Base-by-base conservation (phyloP, 164 flowering plant genomes). In the Kingdonia uniflora region DNA sequence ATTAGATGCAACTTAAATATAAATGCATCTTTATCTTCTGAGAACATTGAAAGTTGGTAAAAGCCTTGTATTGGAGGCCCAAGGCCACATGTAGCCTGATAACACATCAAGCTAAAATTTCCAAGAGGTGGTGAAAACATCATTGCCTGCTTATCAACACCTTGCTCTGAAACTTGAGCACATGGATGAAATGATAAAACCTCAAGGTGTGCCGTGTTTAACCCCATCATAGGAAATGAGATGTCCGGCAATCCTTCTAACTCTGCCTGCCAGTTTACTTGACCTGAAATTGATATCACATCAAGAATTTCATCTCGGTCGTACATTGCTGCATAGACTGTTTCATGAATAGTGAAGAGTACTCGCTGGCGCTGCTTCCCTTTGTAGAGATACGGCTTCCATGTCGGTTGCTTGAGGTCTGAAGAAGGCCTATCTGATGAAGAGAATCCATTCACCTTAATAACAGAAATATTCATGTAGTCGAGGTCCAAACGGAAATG, bases 41-140 rank as follows among this genome's bases (percentile, higher is more conserved):
- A 94, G 35, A 94, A 96, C 99, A 94, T 94, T 23, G 99, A 92
- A 20, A 92, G 97, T 74, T 80, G n/a, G n/a, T n/a, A n/a, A n/a
- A n/a, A n/a, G n/a, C n/a, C n/a, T n/a, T n/a, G n/a, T n/a, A n/a
- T n/a, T n/a, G n/a, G n/a, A n/a, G n/a, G n/a, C n/a, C n/a, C n/a
- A n/a, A n/a, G n/a, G n/a, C n/a, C n/a, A n/a, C n/a, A n/a, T n/a
- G n/a, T n/a, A n/a, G n/a, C n/a, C n/a, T n/a, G n/a, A n/a, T n/a
- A n/a, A n/a, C n/a, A n/a, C n/a, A n/a, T n/a, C n/a, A n/a, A n/a
- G n/a, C n/a, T n/a, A n/a, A n/a, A n/a, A n/a, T n/a, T n/a, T n/a
- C n/a, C n/a, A n/a, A n/a, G n/a, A n/a, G n/a, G n/a, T n/a, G n/a
- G n/a, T n/a, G n/a, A n/a, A n/a, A n/a, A n/a, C n/a, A n/a, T n/a